phyloP scores from a whole-genome alignment of 257 asterid species.

The Asclepias syriaca region DNA sequence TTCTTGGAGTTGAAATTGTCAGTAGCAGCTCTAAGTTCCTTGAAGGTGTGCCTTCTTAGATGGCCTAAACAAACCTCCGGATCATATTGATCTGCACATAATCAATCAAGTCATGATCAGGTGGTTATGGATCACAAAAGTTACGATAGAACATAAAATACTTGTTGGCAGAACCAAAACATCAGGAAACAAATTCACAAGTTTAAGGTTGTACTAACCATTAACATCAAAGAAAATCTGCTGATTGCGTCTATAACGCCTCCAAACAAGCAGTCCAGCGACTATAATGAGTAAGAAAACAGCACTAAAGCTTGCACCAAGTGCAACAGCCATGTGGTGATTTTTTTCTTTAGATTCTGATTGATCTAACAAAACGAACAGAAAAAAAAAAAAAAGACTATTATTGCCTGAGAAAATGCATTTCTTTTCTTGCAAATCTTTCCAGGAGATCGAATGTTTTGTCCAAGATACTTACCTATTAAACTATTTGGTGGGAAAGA shows the following conservation, averaged over 20 bases:
- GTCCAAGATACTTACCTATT: slow-evolving; percentile 34
- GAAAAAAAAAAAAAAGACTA: slow-evolving; percentile 3
- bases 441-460: not conserved
- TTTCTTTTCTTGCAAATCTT: not conserved
- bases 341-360: slow-evolving; percentile 39
- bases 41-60: slow-evolving; percentile 64
- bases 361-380: slow-evolving; percentile 40
- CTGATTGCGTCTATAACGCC: slow-evolving; percentile 73
- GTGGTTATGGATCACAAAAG: not conserved
- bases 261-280: slow-evolving; percentile 62
- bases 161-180: not conserved
- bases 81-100: slow-evolving; percentile 70
- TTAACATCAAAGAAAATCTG: slow-evolving; percentile 94
- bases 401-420: not conserved
- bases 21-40: slow-evolving; percentile 85
- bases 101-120: slow-evolving; percentile 10
- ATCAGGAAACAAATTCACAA: not conserved
- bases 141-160: not conserved
- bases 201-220: slow-evolving; percentile 38
- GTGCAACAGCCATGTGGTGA: slow-evolving; percentile 60
- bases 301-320: slow-evolving; percentile 65
- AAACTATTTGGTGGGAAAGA: slow-evolving; percentile 63
- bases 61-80: slow-evolving; percentile 94
- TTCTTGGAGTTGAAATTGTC: slow-evolving; percentile 75
- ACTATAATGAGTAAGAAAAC: slow-evolving; percentile 38